Conservation (phyloP, 106 monocot genomes). For the Acorus gramineus region DNA sequence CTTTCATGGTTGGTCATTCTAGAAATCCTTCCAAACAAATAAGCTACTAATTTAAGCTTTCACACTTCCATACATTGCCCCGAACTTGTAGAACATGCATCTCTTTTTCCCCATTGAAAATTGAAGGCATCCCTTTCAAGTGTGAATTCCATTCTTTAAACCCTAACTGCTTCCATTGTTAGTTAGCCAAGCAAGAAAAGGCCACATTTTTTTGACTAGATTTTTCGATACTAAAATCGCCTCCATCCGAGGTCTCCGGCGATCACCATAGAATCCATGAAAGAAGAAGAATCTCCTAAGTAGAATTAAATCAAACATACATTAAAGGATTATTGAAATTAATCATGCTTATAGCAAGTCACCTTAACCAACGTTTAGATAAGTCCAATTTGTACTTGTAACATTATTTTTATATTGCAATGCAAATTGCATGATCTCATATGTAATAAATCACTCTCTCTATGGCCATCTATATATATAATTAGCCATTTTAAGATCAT, state of each 20-base stretch:
- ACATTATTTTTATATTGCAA: conserved; percentile 23
- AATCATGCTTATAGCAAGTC: conserved; percentile 48
- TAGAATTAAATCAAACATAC: not conserved
- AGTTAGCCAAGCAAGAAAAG: conserved; percentile 1
- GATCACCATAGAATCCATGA: not conserved
- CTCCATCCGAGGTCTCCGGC: not conserved
- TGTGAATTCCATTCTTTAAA: not conserved
- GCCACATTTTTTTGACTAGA: too few species aligned
- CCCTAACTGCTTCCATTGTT: not conserved
- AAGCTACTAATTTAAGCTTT: not conserved
- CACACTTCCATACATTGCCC: conserved; percentile 2
- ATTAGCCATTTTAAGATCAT: too few species aligned
- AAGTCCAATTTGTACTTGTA: conserved; percentile 10
- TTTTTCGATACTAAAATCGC: not conserved
- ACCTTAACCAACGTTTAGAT: conserved; percentile 13
- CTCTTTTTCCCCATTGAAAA: conserved; percentile 10
- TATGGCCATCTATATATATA: conserved; percentile 5
- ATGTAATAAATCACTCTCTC: too few species aligned
- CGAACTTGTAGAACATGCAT: conserved; percentile 19
- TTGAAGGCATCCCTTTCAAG: not conserved
- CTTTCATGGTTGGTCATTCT: too few species aligned
- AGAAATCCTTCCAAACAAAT: too few species aligned
- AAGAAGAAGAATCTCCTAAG: not conserved
- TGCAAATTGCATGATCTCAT: conserved; percentile 41
- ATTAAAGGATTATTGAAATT: not conserved